These are phyloP conservation scores for Hyaloperonospora brassicae DNA, from an alignment of 352 stramenopile species.

Conservation along the genomic window DNA sequence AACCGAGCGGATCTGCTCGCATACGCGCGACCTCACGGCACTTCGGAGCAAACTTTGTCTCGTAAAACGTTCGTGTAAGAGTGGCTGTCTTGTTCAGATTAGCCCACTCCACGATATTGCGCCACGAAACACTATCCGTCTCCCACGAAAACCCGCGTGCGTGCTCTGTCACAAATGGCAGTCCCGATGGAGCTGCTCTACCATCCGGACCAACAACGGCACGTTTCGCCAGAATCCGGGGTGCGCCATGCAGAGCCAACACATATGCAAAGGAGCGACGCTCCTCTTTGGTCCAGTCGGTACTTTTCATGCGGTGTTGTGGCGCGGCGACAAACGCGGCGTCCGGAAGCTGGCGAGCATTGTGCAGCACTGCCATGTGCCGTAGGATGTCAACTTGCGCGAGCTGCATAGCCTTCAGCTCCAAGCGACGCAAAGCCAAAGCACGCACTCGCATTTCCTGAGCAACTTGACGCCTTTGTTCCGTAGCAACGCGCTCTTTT, in stretches of 20 bases:
- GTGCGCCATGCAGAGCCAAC: constrained; percentile 62
- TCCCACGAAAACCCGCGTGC: constrained; percentile 57
- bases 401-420: constrained; percentile 81
- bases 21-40: constrained; percentile 72
- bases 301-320: constrained; percentile 59
- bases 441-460: constrained; percentile 67
- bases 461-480: constrained; percentile 62
- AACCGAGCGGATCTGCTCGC: constrained; percentile 67
- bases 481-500: constrained; percentile 55
- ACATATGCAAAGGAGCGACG: constrained; percentile 74
- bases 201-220: constrained; percentile 27
- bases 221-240: constrained; percentile 66
- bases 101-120: constrained; percentile 75
- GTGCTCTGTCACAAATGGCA: constrained; percentile 29
- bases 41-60: constrained; percentile 67
- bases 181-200: constrained; percentile 19
- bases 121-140: constrained; percentile 76
- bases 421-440: constrained; percentile 54
- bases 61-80: constrained; percentile 52
- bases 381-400: constrained; percentile 74
- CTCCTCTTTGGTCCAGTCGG: constrained; percentile 84
- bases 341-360: constrained; percentile 59
- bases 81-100: constrained; percentile 75
- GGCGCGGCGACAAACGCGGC: constrained; percentile 22
- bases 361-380: constrained; percentile 52